Percentiles rank a stretch among this genome's conserved stretches.
Conservation (phyloP, 768 basidiomycete species). For the Sporobolomyces phaffii region DNA sequence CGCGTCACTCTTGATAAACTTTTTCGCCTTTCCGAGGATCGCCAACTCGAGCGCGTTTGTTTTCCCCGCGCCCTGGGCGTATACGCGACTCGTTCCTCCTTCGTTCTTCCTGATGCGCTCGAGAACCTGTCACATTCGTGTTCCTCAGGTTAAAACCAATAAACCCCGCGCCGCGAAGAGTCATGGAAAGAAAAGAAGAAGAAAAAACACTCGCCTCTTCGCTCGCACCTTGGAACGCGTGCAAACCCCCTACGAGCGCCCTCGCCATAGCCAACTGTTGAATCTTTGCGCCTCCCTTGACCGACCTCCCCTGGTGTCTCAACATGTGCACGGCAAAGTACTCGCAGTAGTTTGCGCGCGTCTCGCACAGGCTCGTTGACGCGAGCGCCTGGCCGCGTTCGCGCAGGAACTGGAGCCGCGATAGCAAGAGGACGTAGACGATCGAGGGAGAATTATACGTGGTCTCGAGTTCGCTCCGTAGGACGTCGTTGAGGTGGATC, state of each 20-base stretch:
- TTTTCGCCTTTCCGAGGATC: slow-evolving; percentile 28
- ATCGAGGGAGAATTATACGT: slow-evolving; percentile 14
- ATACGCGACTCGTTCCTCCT: slow-evolving; percentile 44
- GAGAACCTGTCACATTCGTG: slow-evolving; percentile 22
- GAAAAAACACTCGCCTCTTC: slow-evolving; percentile 12
- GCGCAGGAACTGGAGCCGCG: slow-evolving; percentile 35
- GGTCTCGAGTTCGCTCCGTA: slow-evolving; percentile 3
- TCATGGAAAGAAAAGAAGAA: background rate
- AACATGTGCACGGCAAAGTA: slow-evolving; percentile 28
- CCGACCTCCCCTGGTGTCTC: slow-evolving; percentile 14
- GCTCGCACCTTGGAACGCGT: slow-evolving; percentile 37
- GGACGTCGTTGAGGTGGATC: slow-evolving; percentile 21
- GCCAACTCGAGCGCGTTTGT: slow-evolving; percentile 36
- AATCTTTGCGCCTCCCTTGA: background rate
- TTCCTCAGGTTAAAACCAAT: too few species aligned
- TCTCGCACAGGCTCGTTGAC: slow-evolving; percentile 29
- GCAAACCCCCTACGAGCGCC: slow-evolving; percentile 33
- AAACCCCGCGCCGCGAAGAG: background rate
- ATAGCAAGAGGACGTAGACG: slow-evolving; percentile 38
- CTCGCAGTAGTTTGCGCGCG: slow-evolving; percentile 36
- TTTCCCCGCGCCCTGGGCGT: slow-evolving; percentile 22
- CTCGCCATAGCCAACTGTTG: slow-evolving; percentile 32
- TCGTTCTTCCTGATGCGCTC: slow-evolving; percentile 43
- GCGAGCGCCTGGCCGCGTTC: slow-evolving; percentile 22
- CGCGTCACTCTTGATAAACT: slow-evolving; percentile 45